Percentiles rank a stretch among this genome's conserved stretches.
These are phyloP conservation scores for Jaenimonas drosophilae DNA, from an alignment of 208 protist genomes.

Conservation along the genomic window DNA sequence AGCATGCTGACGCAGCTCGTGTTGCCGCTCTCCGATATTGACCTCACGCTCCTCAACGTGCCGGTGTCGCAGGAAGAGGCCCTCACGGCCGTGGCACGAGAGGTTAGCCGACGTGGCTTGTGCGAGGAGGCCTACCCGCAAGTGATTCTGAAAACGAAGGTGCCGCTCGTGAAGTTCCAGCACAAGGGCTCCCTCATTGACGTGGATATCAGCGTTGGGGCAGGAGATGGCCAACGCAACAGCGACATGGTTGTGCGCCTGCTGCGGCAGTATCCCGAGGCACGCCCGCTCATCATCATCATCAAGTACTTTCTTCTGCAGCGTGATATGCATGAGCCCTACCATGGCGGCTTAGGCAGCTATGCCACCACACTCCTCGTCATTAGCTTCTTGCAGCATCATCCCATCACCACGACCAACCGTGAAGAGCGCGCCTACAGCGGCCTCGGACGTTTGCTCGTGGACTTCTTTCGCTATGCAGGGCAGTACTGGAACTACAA, in stretches of 20 bases:
- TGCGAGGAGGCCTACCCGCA: conserved; percentile 65
- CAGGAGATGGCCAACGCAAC: conserved; percentile 65
- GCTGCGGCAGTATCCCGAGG: conserved; percentile 59
- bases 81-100: conserved; percentile 38
- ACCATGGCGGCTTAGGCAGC: conserved; percentile 87
- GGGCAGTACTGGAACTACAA: conserved; percentile 81
- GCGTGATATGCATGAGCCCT: conserved; percentile 89
- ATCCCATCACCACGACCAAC: conserved; percentile 61
- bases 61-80: conserved; percentile 48
- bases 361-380: conserved; percentile 88
- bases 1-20: conserved; percentile 81
- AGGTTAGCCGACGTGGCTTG: conserved; percentile 44
- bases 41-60: conserved; percentile 67
- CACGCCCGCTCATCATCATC: conserved; percentile 66
- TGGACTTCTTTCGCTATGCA: conserved; percentile 92
- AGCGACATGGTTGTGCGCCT: conserved; percentile 58
- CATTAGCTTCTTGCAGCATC: conserved; percentile 86
- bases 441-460: conserved; percentile 84
- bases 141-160: conserved; percentile 89
- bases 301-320: conserved; percentile 91
- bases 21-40: conserved; percentile 78
- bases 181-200: conserved; percentile 61
- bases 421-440: conserved; percentile 33
- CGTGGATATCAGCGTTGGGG: conserved; percentile 89
- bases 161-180: conserved; percentile 90